These are phyloP conservation scores for maize (Zea mays) DNA, from an alignment of 176 grass and related monocot species.

Conservation along the genomic window DNA sequence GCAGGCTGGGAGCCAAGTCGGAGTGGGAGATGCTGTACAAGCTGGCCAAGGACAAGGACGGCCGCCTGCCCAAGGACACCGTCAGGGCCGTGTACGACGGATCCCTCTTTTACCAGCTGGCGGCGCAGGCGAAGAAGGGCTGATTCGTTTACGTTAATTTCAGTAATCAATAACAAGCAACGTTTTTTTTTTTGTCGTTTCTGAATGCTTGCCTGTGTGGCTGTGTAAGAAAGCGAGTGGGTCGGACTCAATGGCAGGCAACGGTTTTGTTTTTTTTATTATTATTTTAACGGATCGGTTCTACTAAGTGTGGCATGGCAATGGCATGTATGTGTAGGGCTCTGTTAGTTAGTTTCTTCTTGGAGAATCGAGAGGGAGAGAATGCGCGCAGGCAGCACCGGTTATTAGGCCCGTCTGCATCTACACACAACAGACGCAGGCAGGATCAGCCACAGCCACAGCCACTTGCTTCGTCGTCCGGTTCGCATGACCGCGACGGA, in stretches of 20 bases:
- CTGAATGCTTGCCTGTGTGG: neutral
- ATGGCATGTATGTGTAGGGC: too few relatives aligned
- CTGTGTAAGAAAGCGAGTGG: neutral
- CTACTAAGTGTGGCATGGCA: too few relatives aligned
- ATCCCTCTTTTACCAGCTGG: constrained; percentile 52
- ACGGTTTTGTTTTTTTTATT: too few relatives aligned
- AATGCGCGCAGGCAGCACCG: too few relatives aligned
- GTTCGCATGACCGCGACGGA: neutral
- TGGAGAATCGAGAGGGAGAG: too few relatives aligned
- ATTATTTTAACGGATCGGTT: too few relatives aligned
- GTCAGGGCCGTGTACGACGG: constrained; percentile 61
- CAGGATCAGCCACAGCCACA: neutral
- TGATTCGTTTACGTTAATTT: neutral
- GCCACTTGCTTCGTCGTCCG: too few relatives aligned
- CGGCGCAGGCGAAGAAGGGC: constrained; percentile 27
- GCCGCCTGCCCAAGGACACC: constrained; percentile 54
- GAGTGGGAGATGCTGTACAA: constrained; percentile 59
- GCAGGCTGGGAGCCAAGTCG: constrained; percentile 44
- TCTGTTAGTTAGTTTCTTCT: too few relatives aligned
- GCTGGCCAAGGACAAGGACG: constrained; percentile 62
- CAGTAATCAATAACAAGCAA: too few relatives aligned
- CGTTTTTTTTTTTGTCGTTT: too few relatives aligned
- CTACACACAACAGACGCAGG: neutral
- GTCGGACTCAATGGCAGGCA: too few relatives aligned
- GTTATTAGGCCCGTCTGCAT: too few relatives aligned